Conservation (phyloP, 495 filamentous ascomycete genomes). For the Pyronema domesticum region DNA sequence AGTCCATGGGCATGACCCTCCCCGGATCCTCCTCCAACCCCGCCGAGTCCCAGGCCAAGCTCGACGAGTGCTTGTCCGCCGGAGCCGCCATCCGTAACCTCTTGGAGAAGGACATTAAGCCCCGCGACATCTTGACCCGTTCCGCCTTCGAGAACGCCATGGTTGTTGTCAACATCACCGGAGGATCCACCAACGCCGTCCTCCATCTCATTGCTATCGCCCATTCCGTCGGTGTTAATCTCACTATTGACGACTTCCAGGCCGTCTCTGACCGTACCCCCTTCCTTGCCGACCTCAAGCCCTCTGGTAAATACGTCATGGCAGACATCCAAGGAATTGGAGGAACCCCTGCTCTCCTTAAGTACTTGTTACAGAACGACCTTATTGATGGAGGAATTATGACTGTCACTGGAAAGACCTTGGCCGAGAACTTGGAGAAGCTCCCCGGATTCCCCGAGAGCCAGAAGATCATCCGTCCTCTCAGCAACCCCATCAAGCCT, state of each 20-base stretch:
- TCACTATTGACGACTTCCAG: constrained; percentile 97
- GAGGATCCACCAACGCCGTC: constrained; percentile 92
- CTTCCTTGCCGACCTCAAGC: constrained; percentile 91
- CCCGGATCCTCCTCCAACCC: constrained; percentile 87
- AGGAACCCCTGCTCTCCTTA: constrained; percentile 77
- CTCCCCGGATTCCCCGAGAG: constrained; percentile 60
- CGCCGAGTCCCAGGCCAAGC: constrained; percentile 70
- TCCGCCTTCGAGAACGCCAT: constrained; percentile 94
- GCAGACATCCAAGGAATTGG: constrained; percentile 77
- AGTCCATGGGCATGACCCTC: constrained; percentile 87
- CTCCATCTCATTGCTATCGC: constrained; percentile 94
- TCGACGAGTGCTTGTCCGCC: constrained; percentile 65
- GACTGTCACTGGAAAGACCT: constrained; percentile 86
- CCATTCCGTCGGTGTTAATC: constrained; percentile 77
- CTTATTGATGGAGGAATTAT: constrained; percentile 73
- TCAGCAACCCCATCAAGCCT: constrained; percentile 79
- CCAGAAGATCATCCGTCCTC: constrained; percentile 80
- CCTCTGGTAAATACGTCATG: constrained; percentile 94
- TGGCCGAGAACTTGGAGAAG: constrained; percentile 74
- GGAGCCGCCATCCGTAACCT: constrained; percentile 76
- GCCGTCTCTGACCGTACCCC: constrained; percentile 75
- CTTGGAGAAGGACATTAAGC: constrained; percentile 73
- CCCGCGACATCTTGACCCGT: constrained; percentile 75
- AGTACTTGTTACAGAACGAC: constrained; percentile 79
- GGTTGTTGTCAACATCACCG: constrained; percentile 85